phyloP scores from a whole-genome alignment of 805 yeast genomes.

The Lipomyces kockii region DNA sequence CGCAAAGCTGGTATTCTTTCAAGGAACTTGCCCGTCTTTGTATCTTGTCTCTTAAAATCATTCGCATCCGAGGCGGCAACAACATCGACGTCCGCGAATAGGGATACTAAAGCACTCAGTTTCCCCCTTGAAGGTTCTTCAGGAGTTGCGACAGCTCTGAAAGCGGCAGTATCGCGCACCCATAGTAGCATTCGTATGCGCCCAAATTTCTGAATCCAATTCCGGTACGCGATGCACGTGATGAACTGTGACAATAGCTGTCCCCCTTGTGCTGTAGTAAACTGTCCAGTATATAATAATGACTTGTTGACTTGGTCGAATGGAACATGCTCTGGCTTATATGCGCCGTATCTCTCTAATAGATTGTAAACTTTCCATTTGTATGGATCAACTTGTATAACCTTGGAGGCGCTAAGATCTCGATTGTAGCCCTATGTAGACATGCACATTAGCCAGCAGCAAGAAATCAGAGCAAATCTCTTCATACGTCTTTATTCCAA shows the following conservation, averaged over 20 bases:
- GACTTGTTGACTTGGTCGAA: slow-evolving; percentile 56
- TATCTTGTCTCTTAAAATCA: slow-evolving; percentile 23
- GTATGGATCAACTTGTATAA: slow-evolving; percentile 59
- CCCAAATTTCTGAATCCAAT: slow-evolving; percentile 77
- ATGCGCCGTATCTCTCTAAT: slow-evolving; percentile 51
- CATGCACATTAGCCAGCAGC: slow-evolving; percentile 8
- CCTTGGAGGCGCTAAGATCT: slow-evolving; percentile 21
- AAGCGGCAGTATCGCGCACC: slow-evolving; percentile 64
- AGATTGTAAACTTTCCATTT: slow-evolving; percentile 65
- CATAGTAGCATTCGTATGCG: slow-evolving; percentile 75
- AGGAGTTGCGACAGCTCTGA: slow-evolving; percentile 61
- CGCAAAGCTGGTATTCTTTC: slow-evolving; percentile 4
- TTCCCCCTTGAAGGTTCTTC: slow-evolving; percentile 59
- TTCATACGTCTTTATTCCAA: slow-evolving; percentile 27
- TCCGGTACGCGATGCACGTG: slow-evolving; percentile 65
- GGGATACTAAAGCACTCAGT: slow-evolving; percentile 67
- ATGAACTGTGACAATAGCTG: slow-evolving; percentile 76
- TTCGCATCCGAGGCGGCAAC: slow-evolving; percentile 54
- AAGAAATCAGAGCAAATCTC: background rate
- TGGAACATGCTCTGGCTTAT: slow-evolving; percentile 49
- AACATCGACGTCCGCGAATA: slow-evolving; percentile 62
- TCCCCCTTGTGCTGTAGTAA: slow-evolving; percentile 63
- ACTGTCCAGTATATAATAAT: slow-evolving; percentile 62
- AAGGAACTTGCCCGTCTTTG: background rate
- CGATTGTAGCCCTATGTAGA: slow-evolving; percentile 27